Conservation (phyloP, 495 filamentous ascomycete genomes). For the Aspergillus carlsbadensis region DNA sequence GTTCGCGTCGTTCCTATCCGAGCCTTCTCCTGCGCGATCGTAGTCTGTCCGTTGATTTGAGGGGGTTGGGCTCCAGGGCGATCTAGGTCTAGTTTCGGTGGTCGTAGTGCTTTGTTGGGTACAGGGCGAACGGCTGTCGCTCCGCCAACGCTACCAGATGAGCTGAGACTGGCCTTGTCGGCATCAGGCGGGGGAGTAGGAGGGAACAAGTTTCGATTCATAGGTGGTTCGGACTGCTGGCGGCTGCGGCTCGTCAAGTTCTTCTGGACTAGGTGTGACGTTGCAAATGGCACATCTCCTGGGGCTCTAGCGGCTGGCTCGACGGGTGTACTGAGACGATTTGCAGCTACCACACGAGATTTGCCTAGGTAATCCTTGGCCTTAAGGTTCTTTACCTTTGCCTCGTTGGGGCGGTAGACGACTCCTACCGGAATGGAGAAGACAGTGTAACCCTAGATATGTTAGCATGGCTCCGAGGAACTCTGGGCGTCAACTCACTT, state of each 20-base stretch:
- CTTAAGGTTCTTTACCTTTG: conserved; percentile 97
- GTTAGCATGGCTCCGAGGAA: conserved; percentile 11
- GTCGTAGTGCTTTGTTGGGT: conserved; percentile 35
- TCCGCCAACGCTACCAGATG: conserved; percentile 16
- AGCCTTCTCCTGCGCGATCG: conserved; percentile 34
- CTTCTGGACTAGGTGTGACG: conserved; percentile 85
- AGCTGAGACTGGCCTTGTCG: conserved; percentile 46
- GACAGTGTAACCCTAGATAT: conserved; percentile 80
- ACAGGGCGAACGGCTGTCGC: conserved; percentile 25
- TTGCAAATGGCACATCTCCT: conserved; percentile 69
- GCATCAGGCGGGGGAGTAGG: conserved; percentile 93
- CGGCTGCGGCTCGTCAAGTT: conserved; percentile 70
- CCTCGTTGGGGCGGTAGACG: conserved; percentile 91
- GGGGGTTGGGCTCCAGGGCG: conserved; percentile 31
- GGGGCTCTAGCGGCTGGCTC: neutral
- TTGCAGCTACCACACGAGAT: conserved; percentile 88
- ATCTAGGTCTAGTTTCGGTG: conserved; percentile 43
- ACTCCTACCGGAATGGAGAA: conserved; percentile 98
- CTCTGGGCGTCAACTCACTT: conserved; percentile 53
- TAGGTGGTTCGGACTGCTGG: conserved; percentile 83
- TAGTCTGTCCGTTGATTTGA: conserved; percentile 16
- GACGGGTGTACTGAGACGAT: conserved; percentile 52
- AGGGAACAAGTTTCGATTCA: conserved; percentile 86
- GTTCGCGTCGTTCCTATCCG: conserved; percentile 54
- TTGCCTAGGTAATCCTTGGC: conserved; percentile 97